These are phyloP conservation scores for Fusarium coicis DNA, from an alignment of 2,329 filamentous ascomycete genomes.

Conservation along the genomic window DNA sequence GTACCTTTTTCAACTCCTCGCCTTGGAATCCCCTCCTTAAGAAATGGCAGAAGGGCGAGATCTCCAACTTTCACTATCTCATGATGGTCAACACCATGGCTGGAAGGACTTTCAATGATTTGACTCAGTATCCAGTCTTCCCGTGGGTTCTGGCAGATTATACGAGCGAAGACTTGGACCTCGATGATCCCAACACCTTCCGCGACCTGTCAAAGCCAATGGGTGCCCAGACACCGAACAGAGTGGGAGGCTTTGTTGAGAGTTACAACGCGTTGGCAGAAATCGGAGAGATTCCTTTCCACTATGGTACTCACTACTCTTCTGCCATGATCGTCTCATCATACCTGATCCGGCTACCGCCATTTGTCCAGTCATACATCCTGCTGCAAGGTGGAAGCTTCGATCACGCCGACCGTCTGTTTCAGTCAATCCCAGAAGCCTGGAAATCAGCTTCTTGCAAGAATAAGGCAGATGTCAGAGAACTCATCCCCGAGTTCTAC, in stretches of 20 bases:
- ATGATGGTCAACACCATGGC: conserved; percentile 99
- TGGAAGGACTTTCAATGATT: conserved; percentile 94
- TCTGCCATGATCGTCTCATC: conserved; percentile 99
- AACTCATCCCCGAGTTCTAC: conserved; percentile 97
- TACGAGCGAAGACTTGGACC: conserved; percentile 89
- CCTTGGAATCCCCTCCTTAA: conserved; percentile 86
- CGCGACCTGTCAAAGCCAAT: conserved; percentile 95
- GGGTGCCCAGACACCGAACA: conserved; percentile 84
- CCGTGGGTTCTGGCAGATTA: conserved; percentile 98
- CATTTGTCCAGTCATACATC: conserved; percentile 95
- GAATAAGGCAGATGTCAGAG: conserved; percentile 93
- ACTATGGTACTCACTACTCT: conserved; percentile 98
- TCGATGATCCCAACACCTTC: conserved; percentile 85
- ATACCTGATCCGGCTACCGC: conserved; percentile 92
- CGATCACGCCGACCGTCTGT: conserved; percentile 94
- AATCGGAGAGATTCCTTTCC: conserved; percentile 92
- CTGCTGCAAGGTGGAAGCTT: conserved; percentile 95
- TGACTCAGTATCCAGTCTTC: conserved; percentile 98
- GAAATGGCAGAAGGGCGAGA: conserved; percentile 91
- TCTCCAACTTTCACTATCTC: conserved; percentile 98
- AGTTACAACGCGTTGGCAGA: conserved; percentile 89
- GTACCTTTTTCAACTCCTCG: conserved; percentile 87
- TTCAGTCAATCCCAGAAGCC: conserved; percentile 90
- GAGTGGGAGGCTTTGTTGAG: conserved; percentile 83
- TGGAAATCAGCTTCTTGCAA: conserved; percentile 91